Evolutionary conservation across 805 yeast genomes (phyloP), one percentile per base, ranked within the genome.

Genomic region (Saccharomyces kudriavzevii): DNA sequence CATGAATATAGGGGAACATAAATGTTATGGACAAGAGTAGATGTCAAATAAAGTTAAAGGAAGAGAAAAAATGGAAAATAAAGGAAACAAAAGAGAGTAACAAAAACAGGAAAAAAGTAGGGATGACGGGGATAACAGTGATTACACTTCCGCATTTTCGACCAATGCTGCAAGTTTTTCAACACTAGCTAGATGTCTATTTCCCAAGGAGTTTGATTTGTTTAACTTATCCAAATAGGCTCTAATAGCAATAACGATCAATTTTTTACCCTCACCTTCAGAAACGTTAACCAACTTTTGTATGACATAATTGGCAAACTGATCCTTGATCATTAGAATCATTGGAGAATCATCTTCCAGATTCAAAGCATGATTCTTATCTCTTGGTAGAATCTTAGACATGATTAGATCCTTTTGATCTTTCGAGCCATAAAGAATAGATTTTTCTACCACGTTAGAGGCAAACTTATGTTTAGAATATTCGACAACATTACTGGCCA

Each of bases 381-480:
- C 80, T 54, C 74, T 82, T 29, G 79, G 72, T 71, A 85, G 70
- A 14, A 92, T 88, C 61, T 82, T 87, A 53, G 79, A 81, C 54
- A 87, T 79, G 45, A 92, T 79, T 40, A 74, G 66, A 55, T 74
- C 70, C 57, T 90, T 78, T 69, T 90, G 95, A 5, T 71, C 74
- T 8, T 73, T 69, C 17, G 80, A 76, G 48, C 96, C 95, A 68
- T 77, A 80, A 53, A 87, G 77, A 54, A 94, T 88, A 62, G 96
- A 88, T 68, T 89, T 90, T 70, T 94, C 99, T 60, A 94, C 96
- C 29, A 95, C 99, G 69, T 94, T 94, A 0, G 97, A 89, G 1
- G 99, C 98, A 75, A 90, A 94, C 71, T 94, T 94, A 74, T 94
- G 99, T 64, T 89, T 86, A n/a, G 97, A 88, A 55, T 90, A 85